Conservation (phyloP, 2,329 filamentous ascomycete species). For the Aspergillus fumigatiaffinis region DNA sequence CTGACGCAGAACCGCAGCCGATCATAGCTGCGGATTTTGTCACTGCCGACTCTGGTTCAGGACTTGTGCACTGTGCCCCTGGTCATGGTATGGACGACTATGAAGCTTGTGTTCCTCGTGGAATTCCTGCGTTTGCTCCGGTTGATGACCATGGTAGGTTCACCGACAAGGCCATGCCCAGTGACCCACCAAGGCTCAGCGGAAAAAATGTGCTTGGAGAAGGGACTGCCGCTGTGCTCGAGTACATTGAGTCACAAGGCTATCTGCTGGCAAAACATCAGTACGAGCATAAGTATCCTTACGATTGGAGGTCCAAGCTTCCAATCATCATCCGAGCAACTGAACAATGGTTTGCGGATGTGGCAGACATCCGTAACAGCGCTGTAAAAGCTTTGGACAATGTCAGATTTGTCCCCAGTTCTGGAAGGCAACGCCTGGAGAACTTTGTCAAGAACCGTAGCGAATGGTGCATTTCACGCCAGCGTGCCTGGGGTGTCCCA, state of each 20-base stretch:
- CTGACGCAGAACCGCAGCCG: conserved; percentile 55
- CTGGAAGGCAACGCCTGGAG: conserved; percentile 69
- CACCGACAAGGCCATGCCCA: conserved; percentile 72
- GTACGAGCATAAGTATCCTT: conserved; percentile 89
- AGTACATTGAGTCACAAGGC: conserved; percentile 57
- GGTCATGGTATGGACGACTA: conserved; percentile 98
- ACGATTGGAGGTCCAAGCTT: conserved; percentile 94
- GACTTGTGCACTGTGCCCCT: conserved; percentile 89
- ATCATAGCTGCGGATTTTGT: conserved; percentile 87
- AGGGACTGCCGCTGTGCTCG: conserved; percentile 66
- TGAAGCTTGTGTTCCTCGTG: conserved; percentile 67
- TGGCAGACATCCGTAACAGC: conserved; percentile 71
- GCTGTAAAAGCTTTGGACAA: conserved; percentile 66
- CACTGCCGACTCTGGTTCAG: conserved; percentile 82
- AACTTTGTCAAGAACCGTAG: conserved; percentile 83
- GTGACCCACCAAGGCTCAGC: conserved; percentile 61
- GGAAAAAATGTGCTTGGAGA: conserved; percentile 69
- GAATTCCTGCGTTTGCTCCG: conserved; percentile 73
- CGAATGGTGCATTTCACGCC: conserved; percentile 97
- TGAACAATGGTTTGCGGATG: conserved; percentile 96
- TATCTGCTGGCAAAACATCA: conserved; percentile 66
- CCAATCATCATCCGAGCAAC: conserved; percentile 90
- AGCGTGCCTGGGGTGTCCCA: conserved; percentile 93
- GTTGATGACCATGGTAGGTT: conserved; percentile 79
- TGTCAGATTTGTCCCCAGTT: conserved; percentile 74